A percentile compares a stretch with the other conserved stretches of the same genome.
These are phyloP conservation scores for Trametes hirsuta DNA, from an alignment of 1,284 basidiomycete genomes.

Conservation along the genomic window DNA sequence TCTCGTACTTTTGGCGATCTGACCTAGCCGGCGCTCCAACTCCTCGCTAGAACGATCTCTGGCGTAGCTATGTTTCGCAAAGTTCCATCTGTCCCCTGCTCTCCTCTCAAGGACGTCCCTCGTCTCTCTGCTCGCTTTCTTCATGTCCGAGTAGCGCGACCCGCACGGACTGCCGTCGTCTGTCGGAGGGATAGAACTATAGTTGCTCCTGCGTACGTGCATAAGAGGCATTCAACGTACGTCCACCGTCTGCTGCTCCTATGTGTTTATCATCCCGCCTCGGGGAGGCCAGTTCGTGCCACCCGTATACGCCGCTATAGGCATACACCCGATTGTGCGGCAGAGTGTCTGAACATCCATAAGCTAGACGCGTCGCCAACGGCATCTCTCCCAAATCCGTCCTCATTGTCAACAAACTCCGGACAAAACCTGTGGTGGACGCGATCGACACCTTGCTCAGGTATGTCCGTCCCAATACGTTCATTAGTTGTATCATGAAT, in stretches of 20 bases:
- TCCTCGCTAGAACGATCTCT: background rate
- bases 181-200: background rate
- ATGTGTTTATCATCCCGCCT: too few species aligned
- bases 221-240: slow-evolving; percentile 17
- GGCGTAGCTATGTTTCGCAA: background rate
- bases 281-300: too few species aligned
- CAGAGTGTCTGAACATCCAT: slow-evolving; percentile 11
- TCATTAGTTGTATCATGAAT: background rate
- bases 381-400: slow-evolving; percentile 45
- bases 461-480: slow-evolving; percentile 42
- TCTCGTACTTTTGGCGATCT: background rate
- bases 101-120: background rate
- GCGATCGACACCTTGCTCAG: slow-evolving; percentile 73
- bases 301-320: background rate
- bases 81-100: background rate
- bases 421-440: slow-evolving; percentile 72
- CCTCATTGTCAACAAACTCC: slow-evolving; percentile 76
- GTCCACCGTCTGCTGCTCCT: background rate
- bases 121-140: background rate
- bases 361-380: slow-evolving; percentile 25
- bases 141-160: background rate
- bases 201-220: background rate
- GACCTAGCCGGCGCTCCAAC: background rate
- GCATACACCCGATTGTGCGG: background rate
- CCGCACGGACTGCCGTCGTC: background rate